Evolutionary conservation across 176 grass and related monocot genomes (phyloP), one percentile per base, ranked within the genome.

Genomic region (Lolium perenne): DNA sequence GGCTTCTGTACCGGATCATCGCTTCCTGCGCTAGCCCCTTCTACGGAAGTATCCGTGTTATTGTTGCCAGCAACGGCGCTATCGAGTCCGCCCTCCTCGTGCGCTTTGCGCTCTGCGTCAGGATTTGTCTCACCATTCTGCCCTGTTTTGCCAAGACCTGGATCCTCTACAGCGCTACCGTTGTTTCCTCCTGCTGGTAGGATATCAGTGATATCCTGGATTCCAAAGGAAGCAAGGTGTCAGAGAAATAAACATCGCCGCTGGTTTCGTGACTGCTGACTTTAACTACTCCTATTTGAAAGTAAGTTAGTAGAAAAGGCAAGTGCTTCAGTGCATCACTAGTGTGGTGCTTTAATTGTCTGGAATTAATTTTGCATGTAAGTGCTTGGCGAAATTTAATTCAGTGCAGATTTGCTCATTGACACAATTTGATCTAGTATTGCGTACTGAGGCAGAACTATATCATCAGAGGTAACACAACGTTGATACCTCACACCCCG

Each of bases 31-130:
- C 45, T 43, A 0, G 69, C 75, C 62, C 60, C 90, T 71, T 85
- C 87, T 3, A 47, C 22, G 40, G 84, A 88, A 63, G 80, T 76
- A 79, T 72, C 88, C 40, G 79, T 92, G 71, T 72, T 81, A 38
- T 86, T 82, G 49, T 80, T 76, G 64, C 81, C 74, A 22, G 40
- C 48, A 7, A 76, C 86, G 60, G 81, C 65, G 23, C 77, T 81
- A 38, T 64, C 11, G 0, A 60, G 46, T 82, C 4, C 81, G 81
- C 71, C 76, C 1, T 58, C 68, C 43, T 69, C 22, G 0, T 86
- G 58, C 79, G 0, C 22, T 48, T 38, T 47, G 21, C 67, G 87
- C 32, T 75, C 83, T 79, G 77, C 83, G 4, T 77, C 78, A 71
- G 22, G 58, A 88, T 74, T 68, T 17, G 71, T 56, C 15, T 43